These are phyloP conservation scores for Verticillium dahliae DNA, from an alignment of 2,329 filamentous ascomycete species.

Conservation along the genomic window DNA sequence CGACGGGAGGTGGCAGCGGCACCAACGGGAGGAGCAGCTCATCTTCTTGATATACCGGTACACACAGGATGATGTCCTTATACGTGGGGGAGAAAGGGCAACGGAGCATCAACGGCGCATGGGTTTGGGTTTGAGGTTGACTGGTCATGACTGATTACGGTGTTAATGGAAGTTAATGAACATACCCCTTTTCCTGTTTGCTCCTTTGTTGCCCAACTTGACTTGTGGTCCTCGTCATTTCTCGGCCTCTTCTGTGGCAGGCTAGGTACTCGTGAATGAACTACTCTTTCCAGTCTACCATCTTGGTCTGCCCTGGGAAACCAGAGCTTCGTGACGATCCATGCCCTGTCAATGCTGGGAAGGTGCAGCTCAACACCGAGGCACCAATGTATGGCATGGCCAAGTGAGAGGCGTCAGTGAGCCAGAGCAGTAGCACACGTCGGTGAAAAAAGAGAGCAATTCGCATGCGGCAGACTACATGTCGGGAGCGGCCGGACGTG, in stretches of 20 bases:
- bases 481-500: not conserved
- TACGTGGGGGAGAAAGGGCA: not conserved
- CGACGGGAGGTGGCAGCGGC: conserved; percentile 7
- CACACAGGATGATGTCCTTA: not conserved
- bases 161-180: not conserved
- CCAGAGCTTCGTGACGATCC: too few species aligned
- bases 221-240: too few species aligned
- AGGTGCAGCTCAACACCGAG: not conserved
- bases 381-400: not conserved
- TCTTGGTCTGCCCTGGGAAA: too few species aligned
- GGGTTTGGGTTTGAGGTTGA: not conserved
- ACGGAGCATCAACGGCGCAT: not conserved
- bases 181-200: not conserved
- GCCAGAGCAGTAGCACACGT: not conserved
- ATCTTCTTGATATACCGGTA: conserved; percentile 6
- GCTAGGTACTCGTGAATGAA: too few species aligned
- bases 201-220: not conserved
- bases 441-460: not conserved
- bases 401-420: not conserved
- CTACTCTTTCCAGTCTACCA: too few species aligned
- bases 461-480: not conserved
- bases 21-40: conserved; percentile 6
- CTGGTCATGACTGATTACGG: not conserved
- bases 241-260: too few species aligned
- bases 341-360: not conserved